Conservation (phyloP, 768 basidiomycete species). For the Tylopilus vinaceipallidus region DNA sequence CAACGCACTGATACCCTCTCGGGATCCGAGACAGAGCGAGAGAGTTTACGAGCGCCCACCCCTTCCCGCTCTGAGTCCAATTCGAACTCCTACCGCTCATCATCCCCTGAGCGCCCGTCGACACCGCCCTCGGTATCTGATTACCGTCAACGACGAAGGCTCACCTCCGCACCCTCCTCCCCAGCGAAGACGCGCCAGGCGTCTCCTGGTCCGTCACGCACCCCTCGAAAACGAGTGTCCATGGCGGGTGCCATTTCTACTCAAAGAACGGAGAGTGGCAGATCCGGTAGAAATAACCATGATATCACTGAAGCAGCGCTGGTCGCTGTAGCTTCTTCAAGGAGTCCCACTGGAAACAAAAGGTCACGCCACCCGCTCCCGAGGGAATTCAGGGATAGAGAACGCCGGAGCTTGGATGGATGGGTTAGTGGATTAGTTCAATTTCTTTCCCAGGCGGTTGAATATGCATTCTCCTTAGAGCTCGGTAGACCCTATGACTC, state of each 20-base stretch:
- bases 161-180: constrained; percentile 48
- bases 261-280: constrained; percentile 24
- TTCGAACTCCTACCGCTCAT: constrained; percentile 34
- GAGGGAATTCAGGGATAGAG: constrained; percentile 43
- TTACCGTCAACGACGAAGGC: constrained; percentile 37
- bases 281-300: constrained; percentile 21
- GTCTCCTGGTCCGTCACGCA: constrained; percentile 40
- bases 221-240: constrained; percentile 44
- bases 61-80: constrained; percentile 32
- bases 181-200: constrained; percentile 38
- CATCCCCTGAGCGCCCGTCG: constrained; percentile 37
- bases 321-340: constrained; percentile 56
- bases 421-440: constrained; percentile 33
- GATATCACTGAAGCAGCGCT: constrained; percentile 57
- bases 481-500: constrained; percentile 40
- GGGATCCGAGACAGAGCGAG: constrained; percentile 83
- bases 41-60: constrained; percentile 40
- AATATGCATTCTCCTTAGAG: constrained; percentile 20
- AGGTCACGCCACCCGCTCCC: constrained; percentile 52
- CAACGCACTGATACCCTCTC: constrained; percentile 45
- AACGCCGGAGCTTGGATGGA: constrained; percentile 39
- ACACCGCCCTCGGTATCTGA: constrained; percentile 35
- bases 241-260: constrained; percentile 33
- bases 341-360: constrained; percentile 46
- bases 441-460: neutral